Base-by-base conservation (phyloP, 371 early-diverging fungal species). In the Rhizopus sp. region DNA sequence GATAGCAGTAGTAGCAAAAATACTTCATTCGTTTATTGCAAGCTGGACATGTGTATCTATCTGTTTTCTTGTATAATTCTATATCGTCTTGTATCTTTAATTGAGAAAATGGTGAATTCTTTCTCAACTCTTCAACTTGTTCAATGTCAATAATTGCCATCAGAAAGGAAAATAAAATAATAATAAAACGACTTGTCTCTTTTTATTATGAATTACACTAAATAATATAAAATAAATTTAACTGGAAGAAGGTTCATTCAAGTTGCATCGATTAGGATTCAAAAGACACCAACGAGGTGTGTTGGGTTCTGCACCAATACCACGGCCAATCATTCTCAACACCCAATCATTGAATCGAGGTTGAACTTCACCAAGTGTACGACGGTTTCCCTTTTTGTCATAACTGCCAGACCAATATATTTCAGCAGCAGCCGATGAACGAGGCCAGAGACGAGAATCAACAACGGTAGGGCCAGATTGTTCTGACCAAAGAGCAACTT, bases 1-100 rank as follows among this genome's bases (percentile, higher is more conserved):
- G 40, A 55, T 75, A 83, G 65, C 93, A 92, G 35, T 76, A 65
- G 59, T 91, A 89, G 68, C 93, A 93, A 63, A 83, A 92, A 51
- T 85, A 86, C 55, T 86, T 88, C 35, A 85, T 81, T 23, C 77
- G 73, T 61, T 80, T 86, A 39, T 77, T 68, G 64, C 93, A 92
- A 8, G 46, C 46, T 10, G 71, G 68, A 57, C 93, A 92, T 6
- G 53, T 32, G 9, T 62, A 35, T 3, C 89, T 72, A 29, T 71
- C 73, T 10, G 33, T 44, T n/a, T 60, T 63, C 0, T 58, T 47
- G 33, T 74, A 62, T 8, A 79, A 62, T 15, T 76, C 46, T 32
- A 53, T 57, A 40, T 75, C 77, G 40, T 79, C 70, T 57, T 66
- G 67, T 17, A 74, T 79, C 34, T 78, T 65, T n/a, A 78, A 66